These are phyloP conservation scores for Xenoacremonium recifei DNA, from an alignment of 2,329 filamentous ascomycete species.

Conservation along the genomic window DNA sequence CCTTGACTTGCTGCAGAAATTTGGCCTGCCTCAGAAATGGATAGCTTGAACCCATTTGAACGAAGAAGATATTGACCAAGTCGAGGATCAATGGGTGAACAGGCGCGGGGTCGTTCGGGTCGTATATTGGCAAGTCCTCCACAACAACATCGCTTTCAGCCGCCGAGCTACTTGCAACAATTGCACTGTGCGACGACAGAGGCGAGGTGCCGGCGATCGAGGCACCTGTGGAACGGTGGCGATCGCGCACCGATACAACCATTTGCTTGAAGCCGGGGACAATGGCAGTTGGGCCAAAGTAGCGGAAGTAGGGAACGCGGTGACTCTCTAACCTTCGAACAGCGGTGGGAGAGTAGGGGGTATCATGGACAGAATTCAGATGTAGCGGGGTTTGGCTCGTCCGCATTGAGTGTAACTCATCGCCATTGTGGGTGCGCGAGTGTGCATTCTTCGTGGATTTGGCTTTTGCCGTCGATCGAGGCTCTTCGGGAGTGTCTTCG, in stretches of 20 bases:
- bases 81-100: slow-evolving; percentile 74
- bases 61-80: slow-evolving; percentile 78
- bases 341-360: slow-evolving; percentile 38
- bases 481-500: no score
- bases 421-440: no score
- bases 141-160: slow-evolving; percentile 42
- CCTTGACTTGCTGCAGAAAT: slow-evolving; percentile 72
- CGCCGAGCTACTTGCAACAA: slow-evolving; percentile 38
- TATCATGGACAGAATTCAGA: slow-evolving; percentile 16
- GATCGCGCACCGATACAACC: slow-evolving; percentile 73
- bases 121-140: slow-evolving; percentile 70
- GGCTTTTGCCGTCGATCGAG: not conserved
- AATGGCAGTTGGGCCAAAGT: slow-evolving; percentile 88
- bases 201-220: slow-evolving; percentile 57
- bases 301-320: slow-evolving; percentile 83
- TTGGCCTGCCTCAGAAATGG: slow-evolving; percentile 74
- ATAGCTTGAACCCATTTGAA: slow-evolving; percentile 80
- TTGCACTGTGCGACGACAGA: slow-evolving; percentile 36
- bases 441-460: no score
- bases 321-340: slow-evolving; percentile 54
- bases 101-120: slow-evolving; percentile 66
- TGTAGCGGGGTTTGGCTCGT: slow-evolving; percentile 7
- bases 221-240: slow-evolving; percentile 56
- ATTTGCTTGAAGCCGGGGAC: slow-evolving; percentile 92
- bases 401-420: no score